Evolutionary conservation across 164 flowering plant genomes (phyloP).

Genomic region (Akebia trifoliata): DNA sequence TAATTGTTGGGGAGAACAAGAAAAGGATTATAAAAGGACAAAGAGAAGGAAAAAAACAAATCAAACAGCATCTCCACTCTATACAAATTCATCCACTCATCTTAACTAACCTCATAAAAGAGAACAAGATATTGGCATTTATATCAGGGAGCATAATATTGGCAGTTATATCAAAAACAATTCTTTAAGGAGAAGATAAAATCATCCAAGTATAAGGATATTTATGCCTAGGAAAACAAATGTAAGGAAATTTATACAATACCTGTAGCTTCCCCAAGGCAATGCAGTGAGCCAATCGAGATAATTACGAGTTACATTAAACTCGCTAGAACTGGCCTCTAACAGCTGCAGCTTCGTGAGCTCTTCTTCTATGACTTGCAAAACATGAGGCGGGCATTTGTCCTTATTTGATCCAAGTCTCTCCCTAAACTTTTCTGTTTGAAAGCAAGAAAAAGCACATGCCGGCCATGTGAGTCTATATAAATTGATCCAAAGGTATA

Average conservation of each 20-base stretch:
- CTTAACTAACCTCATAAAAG: too few species aligned
- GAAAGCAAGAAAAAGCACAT: constrained; percentile 10
- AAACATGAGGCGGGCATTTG: constrained; percentile 80
- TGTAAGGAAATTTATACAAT: constrained; percentile 8
- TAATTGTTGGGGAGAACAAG: too few species aligned
- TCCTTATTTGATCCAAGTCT: constrained; percentile 88
- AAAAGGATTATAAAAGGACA: too few species aligned
- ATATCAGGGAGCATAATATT: too few species aligned
- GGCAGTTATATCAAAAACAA: not conserved
- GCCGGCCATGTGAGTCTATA: not conserved
- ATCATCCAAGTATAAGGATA: not conserved
- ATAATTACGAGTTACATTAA: constrained; percentile 96
- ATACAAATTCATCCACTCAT: too few species aligned
- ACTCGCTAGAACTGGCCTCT: constrained; percentile 98
- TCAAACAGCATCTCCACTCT: too few species aligned
- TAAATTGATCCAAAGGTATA: constrained; percentile 3
- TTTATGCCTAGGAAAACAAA: not conserved
- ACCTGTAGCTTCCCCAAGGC: constrained; percentile 99
- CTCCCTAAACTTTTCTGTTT: constrained; percentile 90
- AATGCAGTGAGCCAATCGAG: constrained; percentile 96
- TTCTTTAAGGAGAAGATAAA: not conserved
- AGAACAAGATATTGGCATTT: too few species aligned
- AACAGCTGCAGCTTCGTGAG: constrained; percentile 85
- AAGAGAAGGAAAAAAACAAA: too few species aligned
- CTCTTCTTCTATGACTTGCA: constrained; percentile 99